phyloP scores from a whole-genome alignment of 169 alveolate species.

The Eimeria acervulina region DNA sequence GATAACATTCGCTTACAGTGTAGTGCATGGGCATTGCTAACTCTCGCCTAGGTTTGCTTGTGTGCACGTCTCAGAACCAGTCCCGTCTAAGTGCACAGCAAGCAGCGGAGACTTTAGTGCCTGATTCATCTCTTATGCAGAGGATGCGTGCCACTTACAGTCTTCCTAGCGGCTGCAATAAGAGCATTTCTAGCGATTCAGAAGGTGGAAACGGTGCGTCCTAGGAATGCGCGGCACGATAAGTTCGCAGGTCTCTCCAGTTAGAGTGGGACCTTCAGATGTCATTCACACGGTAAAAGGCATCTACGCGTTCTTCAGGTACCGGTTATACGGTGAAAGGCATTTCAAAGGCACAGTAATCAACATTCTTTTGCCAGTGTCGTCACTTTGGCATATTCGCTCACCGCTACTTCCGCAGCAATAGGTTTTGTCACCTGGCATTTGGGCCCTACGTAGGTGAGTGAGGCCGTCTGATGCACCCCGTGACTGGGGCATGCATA shows the following conservation, averaged over 20 bases:
- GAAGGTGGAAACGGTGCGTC: not conserved
- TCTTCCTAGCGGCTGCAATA: not conserved
- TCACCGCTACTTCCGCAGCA: not conserved
- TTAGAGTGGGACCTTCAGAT: not conserved
- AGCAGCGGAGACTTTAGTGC: conserved; percentile 63
- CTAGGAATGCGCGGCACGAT: not conserved
- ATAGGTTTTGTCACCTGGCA: not conserved
- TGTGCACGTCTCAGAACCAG: conserved; percentile 51
- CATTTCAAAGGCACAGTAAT: not conserved
- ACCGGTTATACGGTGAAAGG: conserved; percentile 1
- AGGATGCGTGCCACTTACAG: conserved; percentile 52
- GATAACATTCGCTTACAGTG: not conserved
- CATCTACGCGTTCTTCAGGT: too few relatives aligned
- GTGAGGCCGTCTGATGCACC: not conserved
- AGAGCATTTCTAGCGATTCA: not conserved
- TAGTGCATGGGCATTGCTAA: not conserved
- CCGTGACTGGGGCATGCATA: not conserved
- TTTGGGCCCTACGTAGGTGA: not conserved
- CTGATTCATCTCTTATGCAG: conserved; percentile 38
- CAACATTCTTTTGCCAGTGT: not conserved
- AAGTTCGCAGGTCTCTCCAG: not conserved
- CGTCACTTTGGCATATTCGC: not conserved
- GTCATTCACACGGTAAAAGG: too few relatives aligned
- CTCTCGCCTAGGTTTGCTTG: not conserved
- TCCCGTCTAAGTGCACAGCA: conserved; percentile 67